A percentile compares a stretch with the other conserved stretches of the same genome.
Conservation (phyloP, 2,329 filamentous ascomycete species). For the Sporothrix variecibatus region DNA sequence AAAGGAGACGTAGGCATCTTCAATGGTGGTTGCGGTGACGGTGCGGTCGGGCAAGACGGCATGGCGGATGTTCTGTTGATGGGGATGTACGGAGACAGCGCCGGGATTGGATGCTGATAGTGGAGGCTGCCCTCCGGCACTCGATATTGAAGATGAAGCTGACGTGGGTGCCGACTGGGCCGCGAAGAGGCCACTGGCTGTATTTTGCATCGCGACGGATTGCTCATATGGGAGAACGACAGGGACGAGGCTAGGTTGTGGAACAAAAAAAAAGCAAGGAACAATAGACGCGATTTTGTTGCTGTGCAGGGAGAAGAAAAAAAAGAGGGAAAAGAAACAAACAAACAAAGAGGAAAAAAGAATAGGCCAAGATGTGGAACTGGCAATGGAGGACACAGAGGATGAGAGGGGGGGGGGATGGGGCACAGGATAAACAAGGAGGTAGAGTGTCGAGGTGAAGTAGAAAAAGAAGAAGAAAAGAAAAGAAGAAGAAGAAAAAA, state of each 20-base stretch:
- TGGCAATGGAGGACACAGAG: neutral
- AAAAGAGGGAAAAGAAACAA: neutral
- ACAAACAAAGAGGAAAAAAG: conserved; percentile 8
- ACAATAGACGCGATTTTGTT: neutral
- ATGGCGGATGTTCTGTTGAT: neutral
- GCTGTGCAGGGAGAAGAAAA: neutral
- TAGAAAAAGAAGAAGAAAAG: conserved; percentile 5
- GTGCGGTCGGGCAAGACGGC: conserved; percentile 62
- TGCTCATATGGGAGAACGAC: conserved; percentile 12
- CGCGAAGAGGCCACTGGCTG: conserved; percentile 20
- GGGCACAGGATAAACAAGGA: conserved; percentile 18
- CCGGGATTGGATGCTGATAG: neutral
- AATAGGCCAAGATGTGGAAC: neutral
- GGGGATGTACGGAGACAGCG: neutral
- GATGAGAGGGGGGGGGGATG: neutral
- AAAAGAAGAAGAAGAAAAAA: conserved; percentile 1
- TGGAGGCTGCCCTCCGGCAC: neutral
- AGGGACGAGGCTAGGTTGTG: conserved; percentile 1
- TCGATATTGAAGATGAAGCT: neutral
- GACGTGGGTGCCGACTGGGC: conserved; percentile 12
- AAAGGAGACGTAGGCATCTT: conserved; percentile 80
- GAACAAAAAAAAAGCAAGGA: neutral
- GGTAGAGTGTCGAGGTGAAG: neutral
- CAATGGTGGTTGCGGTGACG: conserved; percentile 70
- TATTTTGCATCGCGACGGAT: conserved; percentile 17